Conservation (phyloP, 805 yeast species). For the Kurtzmaniella fragi region DNA sequence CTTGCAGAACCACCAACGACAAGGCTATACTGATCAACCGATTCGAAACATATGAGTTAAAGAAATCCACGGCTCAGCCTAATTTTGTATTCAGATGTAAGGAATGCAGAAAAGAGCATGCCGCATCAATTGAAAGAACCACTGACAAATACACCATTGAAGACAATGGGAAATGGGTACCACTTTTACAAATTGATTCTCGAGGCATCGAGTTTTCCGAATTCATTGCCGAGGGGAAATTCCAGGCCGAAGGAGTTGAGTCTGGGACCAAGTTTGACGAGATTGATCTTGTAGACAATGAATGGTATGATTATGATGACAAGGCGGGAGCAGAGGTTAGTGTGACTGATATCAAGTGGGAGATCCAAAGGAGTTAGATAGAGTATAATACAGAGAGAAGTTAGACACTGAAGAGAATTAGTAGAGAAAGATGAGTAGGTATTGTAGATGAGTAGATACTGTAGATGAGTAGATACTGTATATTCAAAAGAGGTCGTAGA, state of each 20-base stretch:
- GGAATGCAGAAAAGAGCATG: constrained; percentile 46
- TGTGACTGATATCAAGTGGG: constrained; percentile 69
- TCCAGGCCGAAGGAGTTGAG: constrained; percentile 51
- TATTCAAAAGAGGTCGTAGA: no score
- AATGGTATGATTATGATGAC: constrained; percentile 96
- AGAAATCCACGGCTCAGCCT: constrained; percentile 78
- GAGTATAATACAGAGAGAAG: no score
- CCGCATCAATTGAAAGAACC: constrained; percentile 29
- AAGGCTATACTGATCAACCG: constrained; percentile 66
- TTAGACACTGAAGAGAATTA: constrained; percentile 1
- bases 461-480: no score
- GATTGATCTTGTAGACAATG: constrained; percentile 71
- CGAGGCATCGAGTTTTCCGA: constrained; percentile 76
- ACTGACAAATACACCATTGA: constrained; percentile 32
- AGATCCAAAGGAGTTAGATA: constrained; percentile 32
- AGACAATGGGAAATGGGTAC: constrained; percentile 31
- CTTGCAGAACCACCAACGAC: constrained; percentile 73
- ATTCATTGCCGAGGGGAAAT: constrained; percentile 64
- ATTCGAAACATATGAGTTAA: constrained; percentile 58
- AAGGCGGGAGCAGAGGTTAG: constrained; percentile 75
- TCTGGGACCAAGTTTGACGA: constrained; percentile 51
- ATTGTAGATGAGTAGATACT: no score
- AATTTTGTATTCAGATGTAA: constrained; percentile 76
- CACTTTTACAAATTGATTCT: constrained; percentile 67
- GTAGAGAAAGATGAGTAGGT: no score